phyloP scores from a whole-genome alignment of 2,329 filamentous ascomycete genomes.

The Scortechinia acanthostroma region DNA sequence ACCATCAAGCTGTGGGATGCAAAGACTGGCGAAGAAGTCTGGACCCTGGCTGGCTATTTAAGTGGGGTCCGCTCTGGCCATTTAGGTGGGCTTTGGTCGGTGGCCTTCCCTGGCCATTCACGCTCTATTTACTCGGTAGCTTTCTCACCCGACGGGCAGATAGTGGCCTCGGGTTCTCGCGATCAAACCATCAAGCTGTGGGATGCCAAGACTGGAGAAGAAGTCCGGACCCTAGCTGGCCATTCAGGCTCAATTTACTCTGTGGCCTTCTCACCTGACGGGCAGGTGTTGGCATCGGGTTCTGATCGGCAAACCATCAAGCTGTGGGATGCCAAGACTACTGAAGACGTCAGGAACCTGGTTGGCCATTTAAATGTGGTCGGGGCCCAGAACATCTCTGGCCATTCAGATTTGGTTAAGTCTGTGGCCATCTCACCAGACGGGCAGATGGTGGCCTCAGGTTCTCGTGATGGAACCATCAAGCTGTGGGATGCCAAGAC shows the following conservation, averaged over 20 bases:
- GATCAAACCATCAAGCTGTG: constrained; percentile 3
- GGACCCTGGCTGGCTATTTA: neutral
- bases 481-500: neutral
- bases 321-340: constrained; percentile 4
- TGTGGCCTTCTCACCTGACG: constrained; percentile 7
- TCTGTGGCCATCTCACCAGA: constrained; percentile 2
- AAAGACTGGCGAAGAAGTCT: neutral
- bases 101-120: too few relatives aligned
- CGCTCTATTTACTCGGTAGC: neutral
- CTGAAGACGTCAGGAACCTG: neutral
- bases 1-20: neutral
- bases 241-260: neutral
- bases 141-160: constrained; percentile 1
- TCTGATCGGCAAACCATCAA: constrained; percentile 5
- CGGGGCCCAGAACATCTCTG: neutral
- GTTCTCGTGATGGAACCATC: neutral
- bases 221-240: neutral
- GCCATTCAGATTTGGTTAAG: neutral
- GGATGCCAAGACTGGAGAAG: constrained; percentile 1
- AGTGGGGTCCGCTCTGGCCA: neutral
- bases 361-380: too few relatives aligned
- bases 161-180: neutral
- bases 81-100: too few relatives aligned
- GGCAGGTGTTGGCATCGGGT: constrained; percentile 3
- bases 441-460: neutral